phyloP scores from a whole-genome alignment of 2,329 filamentous ascomycete genomes.

The Fonsecaea pedrosoi region DNA sequence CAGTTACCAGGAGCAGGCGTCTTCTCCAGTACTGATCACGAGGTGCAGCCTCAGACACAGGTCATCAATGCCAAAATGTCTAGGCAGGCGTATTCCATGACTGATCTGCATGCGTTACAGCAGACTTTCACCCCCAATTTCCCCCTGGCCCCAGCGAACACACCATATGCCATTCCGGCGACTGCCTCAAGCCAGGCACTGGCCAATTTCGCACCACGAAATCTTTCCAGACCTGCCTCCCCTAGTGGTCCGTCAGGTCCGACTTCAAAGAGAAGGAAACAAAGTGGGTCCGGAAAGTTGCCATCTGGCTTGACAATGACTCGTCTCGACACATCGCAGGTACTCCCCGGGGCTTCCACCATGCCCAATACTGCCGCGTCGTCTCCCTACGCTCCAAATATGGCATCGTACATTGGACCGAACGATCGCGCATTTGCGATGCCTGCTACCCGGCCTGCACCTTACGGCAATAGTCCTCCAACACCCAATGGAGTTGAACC shows the following conservation, averaged over 20 bases:
- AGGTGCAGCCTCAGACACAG: conserved; percentile 18
- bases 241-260: conserved; percentile 70
- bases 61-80: conserved; percentile 43
- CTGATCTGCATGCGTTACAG: conserved; percentile 67
- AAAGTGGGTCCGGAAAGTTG: conserved; percentile 71
- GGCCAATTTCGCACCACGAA: conserved; percentile 63
- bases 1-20: conserved; percentile 53
- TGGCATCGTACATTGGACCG: conserved; percentile 47
- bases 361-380: conserved; percentile 51
- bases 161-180: conserved; percentile 49
- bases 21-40: conserved; percentile 44
- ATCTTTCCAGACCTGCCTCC: conserved; percentile 75
- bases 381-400: conserved; percentile 51
- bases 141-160: conserved; percentile 45
- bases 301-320: conserved; percentile 83
- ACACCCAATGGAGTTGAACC: conserved; percentile 72
- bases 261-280: conserved; percentile 80
- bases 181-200: conserved; percentile 50
- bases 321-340: conserved; percentile 68
- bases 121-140: conserved; percentile 57
- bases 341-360: conserved; percentile 38
- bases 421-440: conserved; percentile 57
- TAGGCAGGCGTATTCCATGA: conserved; percentile 63
- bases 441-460: conserved; percentile 50
- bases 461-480: conserved; percentile 66